Evolutionary conservation across 2,329 filamentous ascomycete genomes (phyloP), one percentile per base, ranked within the genome.

Genomic region (Clarireedia sp.): DNA sequence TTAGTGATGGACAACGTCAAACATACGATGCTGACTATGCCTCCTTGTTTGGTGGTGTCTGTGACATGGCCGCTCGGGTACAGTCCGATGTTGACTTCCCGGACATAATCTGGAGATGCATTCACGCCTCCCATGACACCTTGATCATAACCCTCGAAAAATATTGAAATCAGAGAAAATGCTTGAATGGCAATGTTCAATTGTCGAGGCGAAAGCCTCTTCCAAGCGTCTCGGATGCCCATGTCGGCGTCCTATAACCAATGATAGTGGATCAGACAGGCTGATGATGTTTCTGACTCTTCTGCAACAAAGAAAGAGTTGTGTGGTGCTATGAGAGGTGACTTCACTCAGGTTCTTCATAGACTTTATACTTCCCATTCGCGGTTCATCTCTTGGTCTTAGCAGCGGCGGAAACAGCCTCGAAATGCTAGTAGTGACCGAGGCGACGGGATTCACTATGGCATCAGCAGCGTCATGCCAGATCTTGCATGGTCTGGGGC

Each of bases 71-170:
- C 21, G 5, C 47, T 58, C 37, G 58, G 59, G 55, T 61, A 54
- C 41, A 55, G 53, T 24, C 41, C 0, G 71, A 58, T 48, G 16
- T 77, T 76, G 46, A 79, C 78, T 61, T 71, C 68, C 12, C 63
- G 60, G 21, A 75, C 69, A 63, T 73, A 76, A 48, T 67, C 63
- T 1, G 72, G 71, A 12, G 72, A 69, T 8, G 65, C 65, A 56
- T 76, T 79, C 48, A 79, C 75, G 41, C 73, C 74, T 48, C 77
- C 76, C 71, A 78, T 75, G n/a, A 79, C 75, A 51, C 77, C 77
- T 60, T 79, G 77, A 57, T 79, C 75, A 66, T 79, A 80, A 19
- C 77, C 77, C 69, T 70, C 66, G 60, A 72, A 74, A 61, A 73
- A 69, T 44, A 68, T 66, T 7, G 62, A 55, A 26, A 69, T 64